Percentiles rank a stretch among this genome's conserved stretches.
These are phyloP conservation scores for Leccinum truebloodii DNA, from an alignment of 768 basidiomycete genomes.

Conservation along the genomic window DNA sequence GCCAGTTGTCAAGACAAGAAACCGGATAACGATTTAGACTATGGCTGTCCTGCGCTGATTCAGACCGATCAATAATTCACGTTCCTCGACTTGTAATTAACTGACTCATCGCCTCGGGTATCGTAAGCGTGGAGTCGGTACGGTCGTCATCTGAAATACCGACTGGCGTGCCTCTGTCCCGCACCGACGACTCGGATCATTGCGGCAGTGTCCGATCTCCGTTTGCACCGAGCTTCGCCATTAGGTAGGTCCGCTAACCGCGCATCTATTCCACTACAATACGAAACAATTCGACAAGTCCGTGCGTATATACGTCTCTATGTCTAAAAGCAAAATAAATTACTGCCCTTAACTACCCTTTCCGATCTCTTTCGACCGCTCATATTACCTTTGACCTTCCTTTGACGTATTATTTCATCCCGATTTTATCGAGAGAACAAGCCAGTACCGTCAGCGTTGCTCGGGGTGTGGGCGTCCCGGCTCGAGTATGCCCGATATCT, in stretches of 20 bases:
- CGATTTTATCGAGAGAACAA: conserved; percentile 50
- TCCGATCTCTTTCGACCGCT: conserved; percentile 73
- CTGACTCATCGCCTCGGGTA: no score
- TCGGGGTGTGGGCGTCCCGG: conserved; percentile 60
- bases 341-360: conserved; percentile 19
- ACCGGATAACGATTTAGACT: no score
- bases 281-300: neutral
- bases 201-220: no score
- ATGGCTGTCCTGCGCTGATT: no score
- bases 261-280: neutral
- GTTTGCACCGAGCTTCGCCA: no score
- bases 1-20: no score
- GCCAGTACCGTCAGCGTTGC: neutral
- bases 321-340: neutral
- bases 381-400: conserved; percentile 62
- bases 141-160: no score
- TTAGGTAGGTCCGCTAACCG: neutral
- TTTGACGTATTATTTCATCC: conserved; percentile 78
- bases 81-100: no score
- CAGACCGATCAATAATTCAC: no score
- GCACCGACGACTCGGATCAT: no score
- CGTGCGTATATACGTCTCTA: neutral
- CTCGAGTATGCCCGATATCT: conserved; percentile 61
- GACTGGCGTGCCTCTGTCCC: no score
- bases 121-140: no score